Evolutionary conservation across 371 early-diverging fungal genomes (phyloP).

Genomic region (Coemansia sp.): DNA sequence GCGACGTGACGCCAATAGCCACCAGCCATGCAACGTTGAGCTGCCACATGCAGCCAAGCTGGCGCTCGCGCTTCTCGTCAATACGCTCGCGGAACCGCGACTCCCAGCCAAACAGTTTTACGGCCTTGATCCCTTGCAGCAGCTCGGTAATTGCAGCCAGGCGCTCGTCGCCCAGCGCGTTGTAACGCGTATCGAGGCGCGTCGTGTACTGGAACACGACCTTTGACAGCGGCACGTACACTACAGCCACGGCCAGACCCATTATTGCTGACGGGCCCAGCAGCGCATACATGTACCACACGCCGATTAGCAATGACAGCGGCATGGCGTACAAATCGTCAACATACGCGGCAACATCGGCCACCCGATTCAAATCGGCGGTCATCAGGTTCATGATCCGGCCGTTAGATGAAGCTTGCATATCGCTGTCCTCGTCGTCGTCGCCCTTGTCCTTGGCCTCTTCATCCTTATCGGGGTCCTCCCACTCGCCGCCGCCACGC

Average conservation of each 20-base stretch:
- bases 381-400: constrained; percentile 85
- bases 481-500: constrained; percentile 16
- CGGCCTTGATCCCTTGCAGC: constrained; percentile 67
- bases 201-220: constrained; percentile 56
- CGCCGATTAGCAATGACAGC: constrained; percentile 59
- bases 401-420: constrained; percentile 55
- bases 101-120: constrained; percentile 86
- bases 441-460: constrained; percentile 1
- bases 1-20: constrained; percentile 26
- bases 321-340: constrained; percentile 57
- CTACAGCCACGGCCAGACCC: constrained; percentile 62
- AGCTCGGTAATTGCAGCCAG: constrained; percentile 62
- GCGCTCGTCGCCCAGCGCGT: constrained; percentile 59
- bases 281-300: constrained; percentile 61
- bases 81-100: constrained; percentile 55
- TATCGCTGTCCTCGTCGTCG: constrained; percentile 2
- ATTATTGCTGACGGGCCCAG: constrained; percentile 65
- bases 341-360: constrained; percentile 59
- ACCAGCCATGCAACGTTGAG: constrained; percentile 57
- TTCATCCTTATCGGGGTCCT: background rate
- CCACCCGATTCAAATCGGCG: constrained; percentile 72
- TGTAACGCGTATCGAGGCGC: constrained; percentile 59
- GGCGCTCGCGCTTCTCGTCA: constrained; percentile 41
- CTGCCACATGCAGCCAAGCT: constrained; percentile 53
- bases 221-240: constrained; percentile 64